phyloP scores from a whole-genome alignment of 805 yeast genomes.

The Martiniozyma abietophila region DNA sequence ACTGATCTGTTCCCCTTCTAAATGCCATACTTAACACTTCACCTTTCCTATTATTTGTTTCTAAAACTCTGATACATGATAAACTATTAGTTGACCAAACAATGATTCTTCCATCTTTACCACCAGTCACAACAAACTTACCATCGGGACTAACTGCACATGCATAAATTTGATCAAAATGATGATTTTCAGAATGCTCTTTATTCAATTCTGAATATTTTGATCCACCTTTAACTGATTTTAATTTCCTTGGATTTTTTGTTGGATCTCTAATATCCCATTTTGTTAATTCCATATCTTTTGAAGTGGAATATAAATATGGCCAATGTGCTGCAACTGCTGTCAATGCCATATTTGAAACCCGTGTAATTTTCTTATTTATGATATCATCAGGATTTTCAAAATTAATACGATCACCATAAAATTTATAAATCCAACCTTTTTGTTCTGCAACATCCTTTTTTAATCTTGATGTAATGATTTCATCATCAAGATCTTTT shows the following conservation, averaged over 20 bases:
- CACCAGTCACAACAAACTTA: slow-evolving; percentile 83
- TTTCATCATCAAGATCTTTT: slow-evolving; percentile 80
- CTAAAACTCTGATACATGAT: slow-evolving; percentile 67
- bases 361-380: slow-evolving; percentile 35
- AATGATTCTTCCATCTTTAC: slow-evolving; percentile 68
- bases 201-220: slow-evolving; percentile 33
- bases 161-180: slow-evolving; percentile 63
- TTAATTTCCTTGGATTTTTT: slow-evolving; percentile 57
- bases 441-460: slow-evolving; percentile 85
- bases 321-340: slow-evolving; percentile 48
- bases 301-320: slow-evolving; percentile 68
- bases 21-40: slow-evolving; percentile 66
- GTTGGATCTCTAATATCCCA: slow-evolving; percentile 55
- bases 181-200: slow-evolving; percentile 59
- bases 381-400: slow-evolving; percentile 33
- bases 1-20: slow-evolving; percentile 71
- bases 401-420: slow-evolving; percentile 40
- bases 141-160: slow-evolving; percentile 87
- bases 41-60: slow-evolving; percentile 63
- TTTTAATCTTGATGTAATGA: slow-evolving; percentile 68
- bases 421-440: slow-evolving; percentile 69
- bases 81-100: slow-evolving; percentile 82
- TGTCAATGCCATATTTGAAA: slow-evolving; percentile 53
- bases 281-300: slow-evolving; percentile 70
- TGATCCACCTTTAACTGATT: slow-evolving; percentile 55